Percentiles rank a stretch among this genome's conserved stretches.
phyloP scores from a whole-genome alignment of 163 green algal species.

The Trebouxia gelatinosa region DNA sequence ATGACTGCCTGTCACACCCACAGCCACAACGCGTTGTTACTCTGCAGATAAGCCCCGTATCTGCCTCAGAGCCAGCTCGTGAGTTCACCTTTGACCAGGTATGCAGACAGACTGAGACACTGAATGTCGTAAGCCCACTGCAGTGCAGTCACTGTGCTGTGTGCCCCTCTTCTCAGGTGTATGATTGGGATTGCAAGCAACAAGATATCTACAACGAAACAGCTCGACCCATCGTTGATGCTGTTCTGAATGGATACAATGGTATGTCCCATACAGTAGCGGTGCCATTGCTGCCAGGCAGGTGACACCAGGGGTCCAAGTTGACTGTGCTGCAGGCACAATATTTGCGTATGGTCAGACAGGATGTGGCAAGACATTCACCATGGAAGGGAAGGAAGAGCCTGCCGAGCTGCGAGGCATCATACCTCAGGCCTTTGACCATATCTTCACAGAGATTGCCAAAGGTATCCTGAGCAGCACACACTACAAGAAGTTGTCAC shows the following conservation, averaged over 20 bases:
- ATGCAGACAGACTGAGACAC: background rate
- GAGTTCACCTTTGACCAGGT: constrained; percentile 29
- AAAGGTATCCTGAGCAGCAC: constrained; percentile 14
- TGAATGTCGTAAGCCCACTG: too few relatives aligned
- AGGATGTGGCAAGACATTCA: constrained; percentile 93
- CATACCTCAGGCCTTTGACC: constrained; percentile 91
- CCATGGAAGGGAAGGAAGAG: constrained; percentile 73
- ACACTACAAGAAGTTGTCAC: background rate
- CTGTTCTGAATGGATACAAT: constrained; percentile 32
- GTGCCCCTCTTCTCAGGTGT: too few relatives aligned
- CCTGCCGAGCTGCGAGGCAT: constrained; percentile 66
- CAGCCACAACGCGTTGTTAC: constrained; percentile 45
- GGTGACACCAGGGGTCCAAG: too few relatives aligned
- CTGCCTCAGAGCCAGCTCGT: background rate
- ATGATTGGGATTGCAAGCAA: constrained; percentile 34
- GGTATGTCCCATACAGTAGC: too few relatives aligned
- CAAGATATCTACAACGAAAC: constrained; percentile 28
- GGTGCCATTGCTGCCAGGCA: too few relatives aligned
- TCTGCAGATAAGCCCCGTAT: constrained; percentile 1
- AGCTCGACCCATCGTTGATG: constrained; percentile 24
- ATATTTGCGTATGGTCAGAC: constrained; percentile 43
- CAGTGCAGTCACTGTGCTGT: too few relatives aligned
- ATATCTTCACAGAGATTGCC: constrained; percentile 78
- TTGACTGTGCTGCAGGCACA: constrained; percentile 31
- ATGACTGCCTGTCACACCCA: background rate